These are phyloP conservation scores for Globisporangium cederbergense DNA, from an alignment of 352 stramenopile genomes.

Conservation along the genomic window DNA sequence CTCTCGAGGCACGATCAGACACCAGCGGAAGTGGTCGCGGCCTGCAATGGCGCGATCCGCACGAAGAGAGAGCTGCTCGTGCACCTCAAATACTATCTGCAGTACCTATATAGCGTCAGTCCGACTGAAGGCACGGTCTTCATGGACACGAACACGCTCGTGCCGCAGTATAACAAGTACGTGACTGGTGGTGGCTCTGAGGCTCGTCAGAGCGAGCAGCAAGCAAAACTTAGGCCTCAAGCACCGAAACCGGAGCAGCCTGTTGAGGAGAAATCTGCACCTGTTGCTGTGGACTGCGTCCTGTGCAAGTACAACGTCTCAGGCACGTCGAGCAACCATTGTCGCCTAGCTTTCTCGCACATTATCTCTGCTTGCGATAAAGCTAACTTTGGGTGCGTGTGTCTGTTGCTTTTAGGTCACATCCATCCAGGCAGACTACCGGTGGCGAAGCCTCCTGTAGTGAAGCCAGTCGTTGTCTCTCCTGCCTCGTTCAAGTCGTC, in stretches of 20 bases:
- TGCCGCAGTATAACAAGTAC: constrained; percentile 38
- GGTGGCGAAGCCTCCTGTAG: constrained; percentile 16
- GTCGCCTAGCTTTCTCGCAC: no score
- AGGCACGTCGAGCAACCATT: constrained; percentile 24
- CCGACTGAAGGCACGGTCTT: constrained; percentile 68
- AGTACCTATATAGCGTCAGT: constrained; percentile 69
- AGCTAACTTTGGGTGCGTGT: neutral
- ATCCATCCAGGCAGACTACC: constrained; percentile 51
- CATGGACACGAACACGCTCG: constrained; percentile 44
- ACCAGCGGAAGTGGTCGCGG: constrained; percentile 33
- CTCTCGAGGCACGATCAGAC: constrained; percentile 19
- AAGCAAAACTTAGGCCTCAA: neutral
- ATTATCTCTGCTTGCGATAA: neutral
- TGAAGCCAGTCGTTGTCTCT: constrained; percentile 8
- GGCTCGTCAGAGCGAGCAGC: constrained; percentile 20
- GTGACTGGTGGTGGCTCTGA: constrained; percentile 21
- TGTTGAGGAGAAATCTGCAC: constrained; percentile 5
- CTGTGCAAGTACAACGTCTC: constrained; percentile 81
- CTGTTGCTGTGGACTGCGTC: constrained; percentile 37
- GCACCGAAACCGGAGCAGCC: constrained; percentile 1
- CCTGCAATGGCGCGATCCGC: constrained; percentile 42
- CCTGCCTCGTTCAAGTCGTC: neutral
- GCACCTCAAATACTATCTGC: constrained; percentile 69
- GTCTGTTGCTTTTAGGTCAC: constrained; percentile 33
- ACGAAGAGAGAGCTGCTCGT: constrained; percentile 51